Evolutionary conservation across 192 early-diverging fungal genomes (phyloP), one percentile per base, ranked within the genome.

Genomic region (Umbelopsis sp.): DNA sequence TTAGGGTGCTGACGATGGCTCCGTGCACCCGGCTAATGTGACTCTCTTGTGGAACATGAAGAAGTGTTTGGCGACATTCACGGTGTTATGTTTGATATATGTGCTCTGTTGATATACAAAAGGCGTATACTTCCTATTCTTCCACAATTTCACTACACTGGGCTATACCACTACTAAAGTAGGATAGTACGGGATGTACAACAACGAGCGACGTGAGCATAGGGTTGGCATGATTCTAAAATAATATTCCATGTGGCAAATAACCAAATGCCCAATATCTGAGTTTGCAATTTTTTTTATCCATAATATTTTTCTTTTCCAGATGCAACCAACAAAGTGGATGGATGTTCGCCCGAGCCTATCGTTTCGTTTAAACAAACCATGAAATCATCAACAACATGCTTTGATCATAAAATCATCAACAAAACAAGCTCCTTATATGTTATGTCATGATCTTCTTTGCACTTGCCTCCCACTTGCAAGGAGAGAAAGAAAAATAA

Each of bases 371-470:
- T 41, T 9, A 4, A 41, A 41, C 37, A 6, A 41, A 41, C 5
- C 2, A 41, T 41, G 37, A 41, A 41, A 41, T 9, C 10, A 10
- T 9, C 37, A 10, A 41, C 37, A 41, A 10, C 37, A 41, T 41
- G 37, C 37, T 41, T 41, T 41, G 37, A 41, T 1, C 37, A 41
- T 41, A 61, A 18, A 61, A 35, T 16, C 13, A 61, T n/a, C 8
- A 2, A 23, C 23, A 53, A 53, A 16, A 61, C 30, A 25, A 35
- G 27, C 55, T 61, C 33, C 27, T 61, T 61, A 33, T 0, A 33
- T 33, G 55, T 61, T 61, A 61, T 35, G 55, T 61, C 55, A 61
- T 61, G 55, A 61, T 61, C 55, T 61, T 61, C 55, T 61, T 61
- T 30, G 30, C 27, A 61, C 18, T 4, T 12, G 55, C 6, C 55